phyloP scores from a whole-genome alignment of 345 rosid genomes.

The Pistacia integerrima region DNA sequence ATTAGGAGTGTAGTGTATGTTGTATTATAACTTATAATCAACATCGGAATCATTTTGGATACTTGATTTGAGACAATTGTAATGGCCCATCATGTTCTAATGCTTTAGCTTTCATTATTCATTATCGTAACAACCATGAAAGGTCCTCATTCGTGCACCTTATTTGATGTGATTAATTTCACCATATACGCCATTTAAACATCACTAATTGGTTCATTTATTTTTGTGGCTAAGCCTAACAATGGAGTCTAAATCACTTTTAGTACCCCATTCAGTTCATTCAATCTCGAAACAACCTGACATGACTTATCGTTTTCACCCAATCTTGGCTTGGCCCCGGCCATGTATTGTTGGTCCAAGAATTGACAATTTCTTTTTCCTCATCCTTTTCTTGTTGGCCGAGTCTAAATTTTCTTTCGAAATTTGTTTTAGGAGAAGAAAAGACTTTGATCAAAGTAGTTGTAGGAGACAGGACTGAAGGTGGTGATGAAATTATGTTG shows the following conservation, averaged over 20 bases:
- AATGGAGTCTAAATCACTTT: not conserved
- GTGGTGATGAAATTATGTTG: too few species aligned
- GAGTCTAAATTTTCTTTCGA: too few species aligned
- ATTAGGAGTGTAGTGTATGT: conserved; percentile 4
- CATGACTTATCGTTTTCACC: not conserved
- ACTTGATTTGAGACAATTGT: conserved; percentile 8
- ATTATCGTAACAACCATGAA: not conserved
- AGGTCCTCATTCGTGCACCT: not conserved
- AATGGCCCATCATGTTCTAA: not conserved
- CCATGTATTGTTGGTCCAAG: not conserved
- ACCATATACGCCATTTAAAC: not conserved
- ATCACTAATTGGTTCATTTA: not conserved
- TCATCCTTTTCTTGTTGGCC: too few species aligned
- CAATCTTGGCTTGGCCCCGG: not conserved
- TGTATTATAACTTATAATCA: not conserved
- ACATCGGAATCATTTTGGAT: conserved; percentile 10
- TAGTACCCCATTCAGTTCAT: not conserved
- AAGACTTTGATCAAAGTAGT: too few species aligned
- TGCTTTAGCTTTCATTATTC: not conserved
- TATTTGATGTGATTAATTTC: not conserved
- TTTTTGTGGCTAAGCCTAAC: not conserved
- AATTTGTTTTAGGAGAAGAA: too few species aligned
- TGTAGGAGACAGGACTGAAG: too few species aligned
- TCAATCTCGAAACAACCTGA: not conserved
- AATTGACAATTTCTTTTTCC: not conserved